Conservation (phyloP, 306 rosid species). For the Ormosia semicastrata region DNA sequence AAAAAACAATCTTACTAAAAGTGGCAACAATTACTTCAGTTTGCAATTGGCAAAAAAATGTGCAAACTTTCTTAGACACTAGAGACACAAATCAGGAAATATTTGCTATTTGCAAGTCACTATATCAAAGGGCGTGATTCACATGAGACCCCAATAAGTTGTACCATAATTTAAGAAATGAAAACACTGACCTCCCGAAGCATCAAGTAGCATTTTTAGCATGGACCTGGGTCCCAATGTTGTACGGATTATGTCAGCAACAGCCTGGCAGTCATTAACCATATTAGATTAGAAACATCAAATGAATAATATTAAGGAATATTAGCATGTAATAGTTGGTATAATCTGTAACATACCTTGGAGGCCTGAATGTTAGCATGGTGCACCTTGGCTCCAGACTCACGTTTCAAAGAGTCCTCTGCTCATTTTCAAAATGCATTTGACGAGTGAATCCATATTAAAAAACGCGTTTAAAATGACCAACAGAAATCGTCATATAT, state of each 20-base stretch:
- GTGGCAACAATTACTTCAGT: neutral
- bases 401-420: slow-evolving; percentile 93
- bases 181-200: slow-evolving; percentile 62
- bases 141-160: neutral
- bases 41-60: neutral
- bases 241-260: slow-evolving; percentile 91
- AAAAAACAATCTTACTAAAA: neutral
- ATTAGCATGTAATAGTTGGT: neutral
- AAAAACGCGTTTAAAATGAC: neutral
- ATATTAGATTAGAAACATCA: slow-evolving; percentile 15
- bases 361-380: slow-evolving; percentile 94
- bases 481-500: neutral
- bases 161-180: neutral
- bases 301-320: neutral
- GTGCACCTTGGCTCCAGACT: slow-evolving; percentile 89
- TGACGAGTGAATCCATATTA: neutral
- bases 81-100: neutral
- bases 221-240: slow-evolving; percentile 96
- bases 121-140: neutral
- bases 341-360: slow-evolving; percentile 48
- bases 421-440: slow-evolving; percentile 33
- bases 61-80: neutral
- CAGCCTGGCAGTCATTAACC: slow-evolving; percentile 54
- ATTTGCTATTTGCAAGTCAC: neutral
- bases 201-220: slow-evolving; percentile 92